Percentiles rank a stretch among this genome's conserved stretches.
Evolutionary conservation across 2,329 filamentous ascomycete species (phyloP).

Genomic region (Didymella arachidicola): DNA sequence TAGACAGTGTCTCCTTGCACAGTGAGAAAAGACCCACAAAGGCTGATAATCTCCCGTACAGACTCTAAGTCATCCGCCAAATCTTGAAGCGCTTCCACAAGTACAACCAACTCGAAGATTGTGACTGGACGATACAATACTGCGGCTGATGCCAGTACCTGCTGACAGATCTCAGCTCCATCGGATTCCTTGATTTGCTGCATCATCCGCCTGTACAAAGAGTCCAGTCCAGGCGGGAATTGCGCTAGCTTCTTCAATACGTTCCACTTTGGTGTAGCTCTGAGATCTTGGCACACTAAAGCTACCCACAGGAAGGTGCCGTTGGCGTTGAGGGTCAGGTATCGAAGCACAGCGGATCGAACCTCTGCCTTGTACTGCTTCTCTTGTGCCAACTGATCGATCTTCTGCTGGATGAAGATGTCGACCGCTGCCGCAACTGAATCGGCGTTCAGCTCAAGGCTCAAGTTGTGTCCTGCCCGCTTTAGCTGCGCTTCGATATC

Average conservation of each 20-base stretch:
- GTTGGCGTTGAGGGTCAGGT: neutral
- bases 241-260: neutral
- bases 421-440: neutral
- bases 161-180: neutral
- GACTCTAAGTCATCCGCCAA: neutral
- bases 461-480: neutral
- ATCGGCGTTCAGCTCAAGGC: neutral
- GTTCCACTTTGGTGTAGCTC: neutral
- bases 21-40: neutral
- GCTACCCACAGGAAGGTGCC: neutral
- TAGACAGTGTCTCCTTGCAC: neutral
- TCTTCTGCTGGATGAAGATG: neutral
- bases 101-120: neutral
- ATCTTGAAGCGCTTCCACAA: neutral
- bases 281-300: neutral
- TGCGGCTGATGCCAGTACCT: neutral
- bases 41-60: neutral
- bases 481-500: neutral
- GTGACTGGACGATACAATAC: neutral
- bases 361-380: neutral
- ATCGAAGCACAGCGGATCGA: neutral
- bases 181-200: neutral
- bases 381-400: neutral
- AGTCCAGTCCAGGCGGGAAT: neutral
- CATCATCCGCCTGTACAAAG: neutral